phyloP scores from a whole-genome alignment of 2,329 filamentous ascomycete genomes.

The Aureobasidium sp. region DNA sequence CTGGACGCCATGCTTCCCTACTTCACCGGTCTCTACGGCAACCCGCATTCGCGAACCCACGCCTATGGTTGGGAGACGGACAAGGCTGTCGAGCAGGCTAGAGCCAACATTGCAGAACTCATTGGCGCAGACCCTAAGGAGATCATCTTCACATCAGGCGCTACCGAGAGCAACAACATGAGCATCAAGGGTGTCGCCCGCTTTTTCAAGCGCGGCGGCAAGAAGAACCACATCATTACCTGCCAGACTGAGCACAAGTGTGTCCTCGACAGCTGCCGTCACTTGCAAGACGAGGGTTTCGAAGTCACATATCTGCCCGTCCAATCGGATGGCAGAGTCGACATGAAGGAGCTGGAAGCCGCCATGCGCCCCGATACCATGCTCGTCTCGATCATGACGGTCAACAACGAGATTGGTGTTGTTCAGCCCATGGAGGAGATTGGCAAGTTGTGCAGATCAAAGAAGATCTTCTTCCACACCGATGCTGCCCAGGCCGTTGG shows the following conservation, averaged over 20 bases:
- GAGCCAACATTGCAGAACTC: conserved; percentile 71
- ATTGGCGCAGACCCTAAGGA: conserved; percentile 95
- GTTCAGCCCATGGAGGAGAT: conserved; percentile 94
- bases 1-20: conserved; percentile 95
- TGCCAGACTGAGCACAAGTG: conserved; percentile 98
- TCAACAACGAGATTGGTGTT: conserved; percentile 99
- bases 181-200: conserved; percentile 96
- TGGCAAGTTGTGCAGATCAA: conserved; percentile 78
- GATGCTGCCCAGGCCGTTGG: conserved; percentile 96
- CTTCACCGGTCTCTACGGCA: conserved; percentile 88
- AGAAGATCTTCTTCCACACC: conserved; percentile 97
- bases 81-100: conserved; percentile 80
- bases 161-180: conserved; percentile 99
- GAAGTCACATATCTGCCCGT: conserved; percentile 97
- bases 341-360: conserved; percentile 74
- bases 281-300: conserved; percentile 94
- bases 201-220: conserved; percentile 85
- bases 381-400: conserved; percentile 94
- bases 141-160: conserved; percentile 97
- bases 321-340: conserved; percentile 73
- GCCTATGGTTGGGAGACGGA: conserved; percentile 99
- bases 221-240: conserved; percentile 98
- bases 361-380: conserved; percentile 87
- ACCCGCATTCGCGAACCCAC: conserved; percentile 94
- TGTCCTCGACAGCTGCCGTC: conserved; percentile 91